phyloP scores from a whole-genome alignment of 208 protist genomes.

The Wallacemonas collosoma region DNA sequence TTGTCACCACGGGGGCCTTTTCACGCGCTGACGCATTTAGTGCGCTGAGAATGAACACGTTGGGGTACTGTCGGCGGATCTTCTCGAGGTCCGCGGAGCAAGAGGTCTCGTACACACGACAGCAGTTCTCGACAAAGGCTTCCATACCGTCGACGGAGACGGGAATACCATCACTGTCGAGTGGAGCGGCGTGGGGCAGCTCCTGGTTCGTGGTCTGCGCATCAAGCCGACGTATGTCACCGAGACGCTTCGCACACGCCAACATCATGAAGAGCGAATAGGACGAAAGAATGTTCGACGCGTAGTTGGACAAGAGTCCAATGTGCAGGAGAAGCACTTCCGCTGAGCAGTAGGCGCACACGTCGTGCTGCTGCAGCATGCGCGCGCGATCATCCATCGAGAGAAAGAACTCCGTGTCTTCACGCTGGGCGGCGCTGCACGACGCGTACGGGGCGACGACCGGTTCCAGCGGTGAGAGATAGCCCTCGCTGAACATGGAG shows the following conservation, averaged over 20 bases:
- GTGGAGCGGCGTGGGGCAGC: not conserved
- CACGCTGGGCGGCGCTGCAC: constrained; percentile 32
- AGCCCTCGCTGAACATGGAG: constrained; percentile 39
- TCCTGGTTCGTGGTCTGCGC: not conserved
- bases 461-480: constrained; percentile 35
- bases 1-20: constrained; percentile 31
- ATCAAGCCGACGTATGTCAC: constrained; percentile 1
- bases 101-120: constrained; percentile 21
- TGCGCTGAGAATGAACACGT: constrained; percentile 46
- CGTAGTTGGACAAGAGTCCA: constrained; percentile 48
- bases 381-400: constrained; percentile 42
- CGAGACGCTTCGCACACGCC: constrained; percentile 18
- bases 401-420: constrained; percentile 57
- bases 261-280: constrained; percentile 45
- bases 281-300: constrained; percentile 50
- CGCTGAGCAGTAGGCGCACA: constrained; percentile 29
- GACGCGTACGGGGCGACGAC: constrained; percentile 32
- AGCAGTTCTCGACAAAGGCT: constrained; percentile 32
- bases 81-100: constrained; percentile 27
- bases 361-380: constrained; percentile 22
- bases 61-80: constrained; percentile 52
- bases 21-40: constrained; percentile 16
- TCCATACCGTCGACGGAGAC: constrained; percentile 25
- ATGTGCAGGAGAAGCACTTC: constrained; percentile 51
- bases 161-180: constrained; percentile 19